Conservation (phyloP, 2,329 filamentous ascomycete species). For the Verruconis gallopava region DNA sequence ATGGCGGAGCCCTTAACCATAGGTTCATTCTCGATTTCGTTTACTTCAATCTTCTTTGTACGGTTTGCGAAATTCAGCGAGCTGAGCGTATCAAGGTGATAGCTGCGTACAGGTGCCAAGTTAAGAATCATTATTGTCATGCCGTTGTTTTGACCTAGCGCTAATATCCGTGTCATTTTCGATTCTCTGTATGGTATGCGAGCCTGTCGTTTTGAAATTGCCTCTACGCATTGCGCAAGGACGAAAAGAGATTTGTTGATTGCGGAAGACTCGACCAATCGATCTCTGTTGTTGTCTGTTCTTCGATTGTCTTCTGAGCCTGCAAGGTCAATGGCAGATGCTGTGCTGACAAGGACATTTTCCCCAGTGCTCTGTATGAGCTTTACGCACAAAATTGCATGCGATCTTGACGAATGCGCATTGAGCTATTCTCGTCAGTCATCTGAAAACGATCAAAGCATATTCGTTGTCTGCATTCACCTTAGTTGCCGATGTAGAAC, state of each 20-base stretch:
- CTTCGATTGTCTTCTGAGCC: conserved; percentile 91
- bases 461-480: conserved; percentile 20
- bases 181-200: conserved; percentile 88
- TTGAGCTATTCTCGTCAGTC: conserved; percentile 45
- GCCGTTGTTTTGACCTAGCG: conserved; percentile 85
- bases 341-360: conserved; percentile 61
- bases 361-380: conserved; percentile 62
- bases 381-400: conserved; percentile 85
- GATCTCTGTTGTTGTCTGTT: conserved; percentile 86
- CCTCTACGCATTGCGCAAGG: conserved; percentile 86
- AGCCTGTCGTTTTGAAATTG: conserved; percentile 62
- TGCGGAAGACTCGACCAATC: conserved; percentile 85
- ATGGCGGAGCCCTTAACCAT: conserved; percentile 47
- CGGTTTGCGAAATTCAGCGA: conserved; percentile 90
- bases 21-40: conserved; percentile 90
- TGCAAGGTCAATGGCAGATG: conserved; percentile 86
- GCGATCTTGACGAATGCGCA: conserved; percentile 77
- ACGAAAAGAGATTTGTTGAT: conserved; percentile 98
- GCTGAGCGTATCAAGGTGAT: conserved; percentile 85
- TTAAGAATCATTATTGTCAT: conserved; percentile 96
- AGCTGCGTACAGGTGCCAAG: conserved; percentile 78
- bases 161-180: conserved; percentile 93
- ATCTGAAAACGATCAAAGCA: not conserved
- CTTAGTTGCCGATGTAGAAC: conserved; percentile 81
- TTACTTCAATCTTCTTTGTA: conserved; percentile 90